Evolutionary conservation across 1,284 basidiomycete species (phyloP), one percentile per base, ranked within the genome.

Genomic region (Apiotrichum domesticum): DNA sequence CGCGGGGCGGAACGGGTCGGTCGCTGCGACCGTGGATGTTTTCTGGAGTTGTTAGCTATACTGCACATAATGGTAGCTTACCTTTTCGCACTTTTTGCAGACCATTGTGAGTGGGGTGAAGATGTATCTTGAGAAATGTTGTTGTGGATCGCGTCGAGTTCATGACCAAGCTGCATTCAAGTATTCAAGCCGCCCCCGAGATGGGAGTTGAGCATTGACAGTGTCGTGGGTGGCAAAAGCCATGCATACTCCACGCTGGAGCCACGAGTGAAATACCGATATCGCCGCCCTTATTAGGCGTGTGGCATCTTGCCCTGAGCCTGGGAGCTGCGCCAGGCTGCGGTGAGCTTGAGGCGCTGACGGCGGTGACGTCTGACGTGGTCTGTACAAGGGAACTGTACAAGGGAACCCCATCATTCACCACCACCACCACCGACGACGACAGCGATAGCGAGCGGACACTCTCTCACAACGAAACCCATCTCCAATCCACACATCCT

Each of bases 71-170:
- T 48, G 37, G 14, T 29, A 41, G 43, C 68, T 61, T 34, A 73
- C 74, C 69, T 77, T 78, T 63, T 78, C 76, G 56, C 76, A 78
- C 62, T 76, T 77, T 58, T 76, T 75, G 69, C 76, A 78, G 14
- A 78, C 76, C 76, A 78, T 78, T 41, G 37, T 33, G 10, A 15
- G 15, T 49, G 47, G 0, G 41, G 32, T 45, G 50, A 37, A 21
- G 55, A 34, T 40, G 46, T 15, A 8, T 13, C 10, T 45, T 43
- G 8, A 41, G 29, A 46, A 35, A 42, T 14, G 40, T 49, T 35
- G 37, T 39, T 39, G 37, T 8, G 37, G 21, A 21, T 21, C 21
- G 21, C 21, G 21, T 21, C 21, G 21, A 21, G 21, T 34, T 34
- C 42, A 14, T 29, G 11, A 33, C 29, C 48, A 34, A 37, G 4